phyloP scores from a whole-genome alignment of 371 early-diverging fungal species.

The Sporodiniella umbellata region DNA sequence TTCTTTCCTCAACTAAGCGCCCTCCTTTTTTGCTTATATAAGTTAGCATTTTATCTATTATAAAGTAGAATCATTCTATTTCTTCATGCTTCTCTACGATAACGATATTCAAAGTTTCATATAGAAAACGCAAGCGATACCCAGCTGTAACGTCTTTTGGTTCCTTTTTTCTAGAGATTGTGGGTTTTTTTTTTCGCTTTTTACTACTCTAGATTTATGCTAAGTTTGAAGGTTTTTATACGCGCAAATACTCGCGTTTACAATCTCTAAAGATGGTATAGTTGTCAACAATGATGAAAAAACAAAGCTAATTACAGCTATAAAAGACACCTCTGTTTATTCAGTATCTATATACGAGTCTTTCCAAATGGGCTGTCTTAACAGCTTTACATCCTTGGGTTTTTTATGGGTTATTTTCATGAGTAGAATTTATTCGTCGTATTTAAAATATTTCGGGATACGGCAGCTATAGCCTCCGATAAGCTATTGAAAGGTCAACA shows the following conservation, averaged over 20 bases:
- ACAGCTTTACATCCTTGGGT: conserved; percentile 1
- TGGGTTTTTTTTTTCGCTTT: conserved; percentile 14
- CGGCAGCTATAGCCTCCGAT: no score
- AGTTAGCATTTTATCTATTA: conserved; percentile 5
- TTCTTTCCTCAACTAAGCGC: conserved; percentile 1
- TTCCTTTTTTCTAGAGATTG: neutral
- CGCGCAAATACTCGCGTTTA: conserved; percentile 1
- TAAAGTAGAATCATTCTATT: conserved; percentile 6
- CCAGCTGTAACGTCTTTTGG: conserved; percentile 4
- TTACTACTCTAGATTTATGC: conserved; percentile 4
- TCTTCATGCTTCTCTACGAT: conserved; percentile 4
- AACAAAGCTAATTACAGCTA: conserved; percentile 5
- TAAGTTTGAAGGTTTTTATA: conserved; percentile 1
- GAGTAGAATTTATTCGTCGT: no score
- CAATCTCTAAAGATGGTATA: conserved; percentile 4
- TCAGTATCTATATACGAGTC: conserved; percentile 4
- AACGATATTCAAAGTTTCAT: conserved; percentile 6
- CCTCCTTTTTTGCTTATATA: conserved; percentile 2
- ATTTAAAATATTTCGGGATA: no score
- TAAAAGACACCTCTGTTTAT: conserved; percentile 1
- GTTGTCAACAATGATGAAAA: conserved; percentile 3
- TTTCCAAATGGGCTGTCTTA: conserved; percentile 4
- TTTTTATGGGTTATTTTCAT: conserved; percentile 5
- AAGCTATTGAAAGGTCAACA: no score
- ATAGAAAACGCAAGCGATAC: conserved; percentile 3